phyloP scores from a whole-genome alignment of 2,329 filamentous ascomycete species.

The Colletotrichum karsti region DNA sequence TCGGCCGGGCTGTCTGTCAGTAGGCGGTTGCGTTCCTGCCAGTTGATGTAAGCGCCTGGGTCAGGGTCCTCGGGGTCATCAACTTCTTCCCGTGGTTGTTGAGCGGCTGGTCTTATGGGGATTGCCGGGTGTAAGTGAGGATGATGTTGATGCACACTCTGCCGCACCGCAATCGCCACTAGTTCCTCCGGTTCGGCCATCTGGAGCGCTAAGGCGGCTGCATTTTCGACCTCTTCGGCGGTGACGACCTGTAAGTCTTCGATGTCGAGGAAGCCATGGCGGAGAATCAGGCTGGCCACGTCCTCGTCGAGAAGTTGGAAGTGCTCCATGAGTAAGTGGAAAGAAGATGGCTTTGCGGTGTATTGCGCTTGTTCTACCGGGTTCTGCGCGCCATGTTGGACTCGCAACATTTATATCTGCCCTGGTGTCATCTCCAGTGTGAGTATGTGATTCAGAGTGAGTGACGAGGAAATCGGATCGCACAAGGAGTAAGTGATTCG shows the following conservation, averaged over 20 bases:
- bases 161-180: slow-evolving; percentile 13
- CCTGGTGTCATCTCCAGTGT: neutral
- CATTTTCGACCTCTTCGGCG: slow-evolving; percentile 4
- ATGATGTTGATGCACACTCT: neutral
- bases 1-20: neutral
- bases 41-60: neutral
- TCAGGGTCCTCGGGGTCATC: neutral
- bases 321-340: slow-evolving; percentile 22
- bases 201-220: slow-evolving; percentile 8
- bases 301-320: slow-evolving; percentile 23
- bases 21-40: slow-evolving; percentile 23
- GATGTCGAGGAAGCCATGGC: slow-evolving; percentile 14
- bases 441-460: no score
- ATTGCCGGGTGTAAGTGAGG: neutral
- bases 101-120: neutral
- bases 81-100: no score
- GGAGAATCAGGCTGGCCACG: slow-evolving; percentile 13
- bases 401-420: no score
- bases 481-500: neutral
- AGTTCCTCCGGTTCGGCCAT: slow-evolving; percentile 5
- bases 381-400: neutral
- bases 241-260: neutral
- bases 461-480: neutral
- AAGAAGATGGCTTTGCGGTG: no score
- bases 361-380: no score